These are phyloP conservation scores for Danielia reshetovae DNA, from an alignment of 805 yeast species.

Conservation along the genomic window DNA sequence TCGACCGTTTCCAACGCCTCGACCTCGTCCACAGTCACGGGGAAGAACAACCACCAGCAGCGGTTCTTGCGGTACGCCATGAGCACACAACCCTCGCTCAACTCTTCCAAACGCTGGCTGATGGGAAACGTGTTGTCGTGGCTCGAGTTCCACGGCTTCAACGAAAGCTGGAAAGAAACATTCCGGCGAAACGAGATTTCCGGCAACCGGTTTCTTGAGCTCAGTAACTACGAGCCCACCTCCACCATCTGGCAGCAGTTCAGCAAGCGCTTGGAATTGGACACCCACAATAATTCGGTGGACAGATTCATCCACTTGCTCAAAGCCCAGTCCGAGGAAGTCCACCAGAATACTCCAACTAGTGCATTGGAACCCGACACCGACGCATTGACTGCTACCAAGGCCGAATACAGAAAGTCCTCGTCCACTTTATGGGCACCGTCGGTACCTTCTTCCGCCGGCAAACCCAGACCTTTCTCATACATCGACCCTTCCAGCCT, in stretches of 20 bases:
- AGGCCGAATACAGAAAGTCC: slow-evolving; percentile 30
- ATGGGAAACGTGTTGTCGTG: slow-evolving; percentile 61
- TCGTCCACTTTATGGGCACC: slow-evolving; percentile 26
- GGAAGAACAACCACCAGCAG: slow-evolving; percentile 32
- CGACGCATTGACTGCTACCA: slow-evolving; percentile 13
- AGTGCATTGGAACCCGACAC: slow-evolving; percentile 10
- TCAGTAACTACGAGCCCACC: slow-evolving; percentile 59
- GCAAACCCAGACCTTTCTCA: slow-evolving; percentile 36
- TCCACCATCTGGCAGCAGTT: slow-evolving; percentile 46
- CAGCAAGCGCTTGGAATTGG: slow-evolving; percentile 28
- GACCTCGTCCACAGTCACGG: slow-evolving; percentile 26
- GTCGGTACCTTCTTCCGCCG: slow-evolving; percentile 16
- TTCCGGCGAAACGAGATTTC: slow-evolving; percentile 55
- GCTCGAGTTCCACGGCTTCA: slow-evolving; percentile 67
- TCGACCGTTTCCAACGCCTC: slow-evolving; percentile 31
- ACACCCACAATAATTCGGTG: slow-evolving; percentile 49
- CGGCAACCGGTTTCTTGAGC: slow-evolving; percentile 60
- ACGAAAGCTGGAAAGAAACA: slow-evolving; percentile 66
- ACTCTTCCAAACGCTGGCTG: slow-evolving; percentile 61
- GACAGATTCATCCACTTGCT: slow-evolving; percentile 52
- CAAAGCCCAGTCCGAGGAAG: slow-evolving; percentile 20
- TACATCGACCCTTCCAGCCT: slow-evolving; percentile 30
- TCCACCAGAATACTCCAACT: neutral
- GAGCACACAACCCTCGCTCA: slow-evolving; percentile 25
- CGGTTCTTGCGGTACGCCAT: slow-evolving; percentile 41